Evolutionary conservation across 768 basidiomycete species (phyloP), one percentile per base, ranked within the genome.

Genomic region (Dendrothele bispora): DNA sequence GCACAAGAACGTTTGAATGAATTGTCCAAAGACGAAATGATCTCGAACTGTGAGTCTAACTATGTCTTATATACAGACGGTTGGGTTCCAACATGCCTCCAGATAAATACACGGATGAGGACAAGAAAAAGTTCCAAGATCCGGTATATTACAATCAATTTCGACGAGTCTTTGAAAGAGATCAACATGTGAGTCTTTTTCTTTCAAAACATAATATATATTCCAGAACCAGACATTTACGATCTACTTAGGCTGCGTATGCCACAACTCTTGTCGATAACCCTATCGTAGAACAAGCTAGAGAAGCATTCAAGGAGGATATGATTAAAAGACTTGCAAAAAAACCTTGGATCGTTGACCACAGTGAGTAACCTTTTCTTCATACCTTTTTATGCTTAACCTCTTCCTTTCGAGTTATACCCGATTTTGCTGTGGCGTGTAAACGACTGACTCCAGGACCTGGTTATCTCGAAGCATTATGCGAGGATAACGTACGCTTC

Each of bases 391-490:
- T 28, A 41, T 15, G 21, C 26, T 50, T 12, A 24, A 28, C 28
- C 36, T 30, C 29, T 50, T n/a, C 27, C 46, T 39, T 32, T 14
- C 22, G 22, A 82, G 80, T 84, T n/a, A 68, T 83, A 21, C 82
- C 84, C 12, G 66, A 77, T 38, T 86, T 84, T 54, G 66, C 75
- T 5, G 75, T 83, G 15, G 73, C 67, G 4, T 87, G 83, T 62
- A 71, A 82, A 22, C 72, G 84, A n/a, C 61, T 85, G 40, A 87
- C 85, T 0, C 82, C 83, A 2, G 84, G 83, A 0, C 81, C 81
- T 8, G 83, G 84, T 5, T 87, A 83, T 57, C 71, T 86, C 26
- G 82, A 86, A 54, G 80, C 84, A 0, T 63, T 86, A 2, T 80
- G 77, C 50, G 72, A 78, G 62, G 78, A 80, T 52, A 85, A 86